Evolutionary conservation across 2,329 filamentous ascomycete species (phyloP), one percentile per base, ranked within the genome.

Genomic region (Alternaria rosae): DNA sequence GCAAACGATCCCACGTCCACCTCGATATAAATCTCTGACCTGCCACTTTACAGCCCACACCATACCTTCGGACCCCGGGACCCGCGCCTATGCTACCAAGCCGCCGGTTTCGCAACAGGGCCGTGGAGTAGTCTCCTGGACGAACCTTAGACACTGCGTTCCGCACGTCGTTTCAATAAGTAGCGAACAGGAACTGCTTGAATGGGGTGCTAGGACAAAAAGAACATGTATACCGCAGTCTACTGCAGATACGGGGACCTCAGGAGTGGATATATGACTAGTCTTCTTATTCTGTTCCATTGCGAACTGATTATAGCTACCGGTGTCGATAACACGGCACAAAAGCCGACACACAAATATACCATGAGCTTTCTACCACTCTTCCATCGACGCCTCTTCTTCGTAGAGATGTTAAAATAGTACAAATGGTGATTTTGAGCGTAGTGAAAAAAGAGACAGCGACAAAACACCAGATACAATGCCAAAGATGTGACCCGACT

Each of bases 401-500:
- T 38, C 47, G 6, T 51, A 35, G 20, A 35, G 5, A 51, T 38
- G 30, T 35, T 42, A 20, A 53, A 53, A 53, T 53, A 53, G 51
- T 53, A 42, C 35, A 53, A 12, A 42, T 53, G 35, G 21, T 53
- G 23, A 42, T 42, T 53, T 53, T 28, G 23, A 53, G 35, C 35
- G 35, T 38, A 28, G 35, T 15, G 9, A 3, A 42, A 26, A 25
- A 35, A 26, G 21, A 52, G 10, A 6, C 23, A 20, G 21, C 21
- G 21, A 23, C 7, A 25, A 53, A 41, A 53, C 51, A 53, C 51
- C 51, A 53, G 51, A 53, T 42, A 28, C 51, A 53, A 53, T 53
- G 51, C 51, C 32, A 42, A 23, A 50, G 5, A 26, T 30, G n/a
- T 12, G 28, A 50, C 12, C 45, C 25, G 21, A 15, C 43, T 38